phyloP scores from a whole-genome alignment of 2,329 filamentous ascomycete genomes.

The Calonectria hongkongensis region DNA sequence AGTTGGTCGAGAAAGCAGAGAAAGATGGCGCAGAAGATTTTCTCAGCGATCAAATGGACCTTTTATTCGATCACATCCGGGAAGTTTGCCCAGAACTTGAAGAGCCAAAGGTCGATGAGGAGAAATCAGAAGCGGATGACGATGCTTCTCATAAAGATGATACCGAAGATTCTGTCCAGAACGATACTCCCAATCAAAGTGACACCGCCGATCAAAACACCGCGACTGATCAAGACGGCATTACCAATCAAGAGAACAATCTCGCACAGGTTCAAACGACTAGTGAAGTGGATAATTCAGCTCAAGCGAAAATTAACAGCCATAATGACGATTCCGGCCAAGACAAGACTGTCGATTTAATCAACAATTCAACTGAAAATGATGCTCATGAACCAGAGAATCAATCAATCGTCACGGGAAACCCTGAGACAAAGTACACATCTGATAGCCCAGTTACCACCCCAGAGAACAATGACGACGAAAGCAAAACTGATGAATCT shows the following conservation, averaged over 20 bases:
- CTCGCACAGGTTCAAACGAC: background rate
- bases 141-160: background rate
- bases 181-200: background rate
- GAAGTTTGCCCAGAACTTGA: background rate
- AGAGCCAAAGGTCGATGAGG: background rate
- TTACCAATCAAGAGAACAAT: background rate
- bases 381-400: too few species aligned
- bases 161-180: too few species aligned
- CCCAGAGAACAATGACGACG: background rate
- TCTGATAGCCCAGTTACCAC: background rate
- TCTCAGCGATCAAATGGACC: conserved; percentile 3
- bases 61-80: conserved; percentile 2
- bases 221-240: too few species aligned
- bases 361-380: background rate
- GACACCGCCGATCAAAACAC: background rate
- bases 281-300: background rate
- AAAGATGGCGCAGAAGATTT: background rate
- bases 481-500: background rate
- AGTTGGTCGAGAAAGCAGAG: background rate
- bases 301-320: background rate
- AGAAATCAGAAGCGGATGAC: background rate
- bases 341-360: background rate
- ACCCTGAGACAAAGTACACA: background rate
- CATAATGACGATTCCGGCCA: background rate
- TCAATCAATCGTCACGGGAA: background rate